Conservation (phyloP, 345 rosid genomes). For the Dipteronia sinensis region DNA sequence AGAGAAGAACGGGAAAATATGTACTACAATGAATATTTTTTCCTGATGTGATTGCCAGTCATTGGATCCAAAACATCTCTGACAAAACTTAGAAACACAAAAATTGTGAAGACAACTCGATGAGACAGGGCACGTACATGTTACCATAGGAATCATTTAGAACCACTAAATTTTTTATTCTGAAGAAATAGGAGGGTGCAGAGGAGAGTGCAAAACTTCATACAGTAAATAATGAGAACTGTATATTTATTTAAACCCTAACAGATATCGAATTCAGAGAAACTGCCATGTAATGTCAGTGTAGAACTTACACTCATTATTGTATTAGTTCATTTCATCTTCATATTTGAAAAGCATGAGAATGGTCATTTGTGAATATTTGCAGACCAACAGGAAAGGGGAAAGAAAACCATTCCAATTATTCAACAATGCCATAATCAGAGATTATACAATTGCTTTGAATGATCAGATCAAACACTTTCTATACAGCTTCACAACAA, state of each 20-base stretch:
- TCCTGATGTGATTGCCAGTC: background rate
- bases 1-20: background rate
- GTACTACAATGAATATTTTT: background rate
- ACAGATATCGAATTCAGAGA: background rate
- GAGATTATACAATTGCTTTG: background rate
- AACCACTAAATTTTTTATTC: background rate
- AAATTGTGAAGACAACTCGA: background rate
- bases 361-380: background rate
- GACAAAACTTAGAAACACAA: background rate
- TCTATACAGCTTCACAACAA: background rate
- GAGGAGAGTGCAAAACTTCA: background rate
- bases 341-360: background rate
- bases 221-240: background rate
- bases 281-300: background rate
- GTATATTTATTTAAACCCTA: background rate
- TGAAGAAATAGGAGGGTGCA: background rate
- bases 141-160: background rate
- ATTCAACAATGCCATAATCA: background rate
- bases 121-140: background rate
- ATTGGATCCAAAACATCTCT: background rate
- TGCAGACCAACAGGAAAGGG: background rate
- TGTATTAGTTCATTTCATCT: background rate
- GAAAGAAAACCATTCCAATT: background rate
- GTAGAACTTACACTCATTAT: background rate
- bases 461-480: background rate